Base-by-base conservation (phyloP, 495 filamentous ascomycete species). In the Tuber microsphaerosporum region DNA sequence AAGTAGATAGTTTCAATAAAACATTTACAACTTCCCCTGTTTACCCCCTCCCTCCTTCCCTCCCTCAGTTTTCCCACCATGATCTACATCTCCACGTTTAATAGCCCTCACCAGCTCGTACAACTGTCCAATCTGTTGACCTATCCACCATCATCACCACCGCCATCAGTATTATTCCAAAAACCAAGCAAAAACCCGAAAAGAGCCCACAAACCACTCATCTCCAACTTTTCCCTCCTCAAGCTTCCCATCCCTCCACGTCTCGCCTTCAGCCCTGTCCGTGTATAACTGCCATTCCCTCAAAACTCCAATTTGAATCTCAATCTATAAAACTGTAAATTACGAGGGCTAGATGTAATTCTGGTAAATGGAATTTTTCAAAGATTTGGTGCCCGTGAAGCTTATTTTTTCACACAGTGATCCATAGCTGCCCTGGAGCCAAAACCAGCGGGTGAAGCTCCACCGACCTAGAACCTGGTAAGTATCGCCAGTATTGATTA, bases 241-340 rank as follows among this genome's bases (percentile, higher is more conserved):
- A 82, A 97, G 83, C 80, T 89, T 92, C 74, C 90, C 93, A 0
- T 90, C 94, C 48, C 85, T 84, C 94, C 95, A 97, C 0, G 87
- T 83, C 61, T 96, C 91, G 0, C 94, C 93, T 79, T 98, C 95
- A 31, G 98, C 82, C 88, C 84, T 98, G 94, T n/a, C n/a, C 16
- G 92, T 94, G 81, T 98, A 99, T 43, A 92, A 83, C 83, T 98
- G 95, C 96, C 95, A 99, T 84, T 97, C 94, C 0, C 92, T 94
- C 80, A 98, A 86, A 82, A 98, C 98, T 4, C 95, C 95, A 78
- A 97, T 37, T 37, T 37, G 34, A 37, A 37, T 37, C 34, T 37
- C 34, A 37, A 37, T 37, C 34, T 2, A 37, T 37, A 37, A 2
- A 37, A 37, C 34, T 1, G 34, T 37, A 37, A 37, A 37, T 37